phyloP scores from a whole-genome alignment of 345 rosid species.

The Aethionema arabicum region DNA sequence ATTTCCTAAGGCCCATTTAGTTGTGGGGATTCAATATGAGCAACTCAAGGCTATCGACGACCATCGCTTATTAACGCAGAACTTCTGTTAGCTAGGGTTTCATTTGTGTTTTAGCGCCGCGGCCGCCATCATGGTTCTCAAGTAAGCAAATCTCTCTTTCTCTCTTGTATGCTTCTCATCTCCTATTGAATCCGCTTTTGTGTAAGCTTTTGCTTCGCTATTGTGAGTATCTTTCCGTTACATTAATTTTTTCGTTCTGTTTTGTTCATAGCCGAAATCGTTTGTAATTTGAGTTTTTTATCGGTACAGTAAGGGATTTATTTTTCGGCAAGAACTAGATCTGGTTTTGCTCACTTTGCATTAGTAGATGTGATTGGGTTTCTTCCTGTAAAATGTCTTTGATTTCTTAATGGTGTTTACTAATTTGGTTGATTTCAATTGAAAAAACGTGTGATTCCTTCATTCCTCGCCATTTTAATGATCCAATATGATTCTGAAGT shows the following conservation, averaged over 20 bases:
- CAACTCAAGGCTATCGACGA: no score
- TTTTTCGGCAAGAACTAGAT: not conserved
- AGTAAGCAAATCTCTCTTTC: conserved; percentile 31
- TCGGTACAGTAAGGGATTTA: not conserved
- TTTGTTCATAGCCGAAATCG: not conserved
- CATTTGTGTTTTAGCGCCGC: conserved; percentile 29
- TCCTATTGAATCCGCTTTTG: conserved; percentile 5
- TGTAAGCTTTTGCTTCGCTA: not conserved
- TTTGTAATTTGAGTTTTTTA: not conserved
- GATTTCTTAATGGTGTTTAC: no score
- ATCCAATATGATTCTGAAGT: no score
- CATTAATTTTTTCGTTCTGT: not conserved
- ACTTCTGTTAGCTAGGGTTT: conserved; percentile 17
- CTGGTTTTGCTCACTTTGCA: not conserved
- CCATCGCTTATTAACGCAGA: no score
- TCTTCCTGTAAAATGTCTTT: no score
- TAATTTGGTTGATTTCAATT: no score
- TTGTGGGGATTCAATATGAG: no score
- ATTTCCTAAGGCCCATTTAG: no score
- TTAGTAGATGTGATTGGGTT: no score
- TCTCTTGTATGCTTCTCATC: conserved; percentile 1
- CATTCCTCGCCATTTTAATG: no score
- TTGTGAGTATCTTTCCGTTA: not conserved
- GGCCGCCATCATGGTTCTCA: conserved; percentile 49
- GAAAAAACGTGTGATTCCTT: no score